Evolutionary conservation across 306 rosid species (phyloP).

Genomic region (Cucurbita pepo): DNA sequence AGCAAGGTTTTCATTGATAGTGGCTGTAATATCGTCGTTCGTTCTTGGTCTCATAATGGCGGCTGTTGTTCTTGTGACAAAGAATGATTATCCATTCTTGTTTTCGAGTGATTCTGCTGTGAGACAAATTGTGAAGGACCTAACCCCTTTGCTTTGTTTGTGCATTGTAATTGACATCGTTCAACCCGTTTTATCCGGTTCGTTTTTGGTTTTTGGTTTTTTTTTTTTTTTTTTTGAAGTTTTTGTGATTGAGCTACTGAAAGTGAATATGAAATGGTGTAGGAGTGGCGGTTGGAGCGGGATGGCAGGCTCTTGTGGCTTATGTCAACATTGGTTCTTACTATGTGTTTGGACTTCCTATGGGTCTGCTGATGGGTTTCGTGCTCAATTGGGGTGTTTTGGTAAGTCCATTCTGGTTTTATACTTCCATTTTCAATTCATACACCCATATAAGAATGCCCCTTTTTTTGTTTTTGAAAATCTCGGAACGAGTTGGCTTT

Average conservation of each 20-base stretch:
- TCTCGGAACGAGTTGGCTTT: too few relatives aligned
- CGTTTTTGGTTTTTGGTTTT: background rate
- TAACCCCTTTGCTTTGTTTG: constrained; percentile 50
- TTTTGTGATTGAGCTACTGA: background rate
- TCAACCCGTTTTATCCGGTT: constrained; percentile 79
- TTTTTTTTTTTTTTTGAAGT: background rate
- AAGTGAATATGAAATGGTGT: background rate
- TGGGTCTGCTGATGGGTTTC: constrained; percentile 53
- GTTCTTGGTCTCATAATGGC: constrained; percentile 22
- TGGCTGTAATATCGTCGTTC: constrained; percentile 42
- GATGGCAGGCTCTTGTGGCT: constrained; percentile 68
- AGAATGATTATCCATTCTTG: constrained; percentile 29
- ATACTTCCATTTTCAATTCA: background rate
- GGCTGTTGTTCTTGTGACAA: constrained; percentile 19
- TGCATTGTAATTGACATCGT: constrained; percentile 62
- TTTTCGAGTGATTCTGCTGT: constrained; percentile 43
- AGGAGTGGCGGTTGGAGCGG: constrained; percentile 91
- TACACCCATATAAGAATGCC: background rate
- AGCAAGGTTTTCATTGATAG: constrained; percentile 56
- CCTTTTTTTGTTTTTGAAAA: too few relatives aligned
- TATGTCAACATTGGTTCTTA: constrained; percentile 61
- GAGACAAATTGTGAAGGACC: constrained; percentile 22
- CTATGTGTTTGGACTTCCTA: constrained; percentile 56
- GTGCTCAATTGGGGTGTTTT: constrained; percentile 27
- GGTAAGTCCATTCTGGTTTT: constrained; percentile 16